Evolutionary conservation across 441 rosid genomes (phyloP), one percentile per base, ranked within the genome.

Genomic region (Mallotus japonicus): DNA sequence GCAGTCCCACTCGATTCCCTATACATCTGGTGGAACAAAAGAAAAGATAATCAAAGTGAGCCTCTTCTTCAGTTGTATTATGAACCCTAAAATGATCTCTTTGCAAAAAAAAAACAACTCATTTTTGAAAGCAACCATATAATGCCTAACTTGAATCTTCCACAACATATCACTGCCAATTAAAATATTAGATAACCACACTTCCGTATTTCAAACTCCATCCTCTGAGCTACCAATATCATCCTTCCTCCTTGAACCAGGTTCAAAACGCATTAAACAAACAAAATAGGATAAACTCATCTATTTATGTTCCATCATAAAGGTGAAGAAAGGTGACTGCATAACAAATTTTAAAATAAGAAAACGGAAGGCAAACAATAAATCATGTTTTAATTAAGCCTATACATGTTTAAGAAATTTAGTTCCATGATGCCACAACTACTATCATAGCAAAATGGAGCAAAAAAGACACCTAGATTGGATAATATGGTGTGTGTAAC

Each of bases 1-100:
- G 96, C 86, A 51, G 96, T 92, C 1, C 97, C 96, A 0, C 87
- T 89, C 15, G 96, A 87, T 77, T 92, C 97, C 85, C 93, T 82
- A 72, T 78, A 74, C 44, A 83, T 83, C 95, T 87, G 68, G 64
- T 24, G 28, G 28, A 24, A 24, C 28, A 24, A 50, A 6, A 0
- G 51, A 64, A 65, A 40, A 37, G 5, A 32, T 2, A 44, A 19
- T 22, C 46, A 42, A 65, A 14, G 73, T 42, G 3, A 67, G 44
- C 16, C 5, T 24, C 28, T 19, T 51, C 46, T 11, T 67, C 11
- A 32, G 55, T 28, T 12, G n/a, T 32, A 9, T 63, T 40, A 17
- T 37, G 13, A 24, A 24, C 17, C 42, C 22, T n/a, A 61, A 61
- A 32, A 16, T 40, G n/a, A 63, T 17, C 42, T 9, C 20, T 9